Evolutionary conservation across 176 grass and related monocot genomes (phyloP).

Genomic region (Eremochloa ophiuroides): DNA sequence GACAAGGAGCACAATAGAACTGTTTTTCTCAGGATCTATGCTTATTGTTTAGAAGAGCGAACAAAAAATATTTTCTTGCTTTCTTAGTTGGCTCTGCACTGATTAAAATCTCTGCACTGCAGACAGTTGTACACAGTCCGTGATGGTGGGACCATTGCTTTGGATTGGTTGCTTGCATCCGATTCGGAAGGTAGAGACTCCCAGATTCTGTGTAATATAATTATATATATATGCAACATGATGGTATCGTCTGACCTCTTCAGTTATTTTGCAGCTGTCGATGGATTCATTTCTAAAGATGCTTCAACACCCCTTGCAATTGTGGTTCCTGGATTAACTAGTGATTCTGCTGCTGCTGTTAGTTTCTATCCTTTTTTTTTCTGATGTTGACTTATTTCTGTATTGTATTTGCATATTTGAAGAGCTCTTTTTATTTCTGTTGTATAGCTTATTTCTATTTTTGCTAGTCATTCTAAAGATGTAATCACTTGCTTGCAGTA

Average conservation of each 20-base stretch:
- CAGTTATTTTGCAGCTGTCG: slow-evolving; percentile 42
- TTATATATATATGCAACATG: slow-evolving; percentile 19
- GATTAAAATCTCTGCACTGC: slow-evolving; percentile 27
- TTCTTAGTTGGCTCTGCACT: slow-evolving; percentile 4
- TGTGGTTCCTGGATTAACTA: slow-evolving; percentile 85
- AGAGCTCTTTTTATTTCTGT: slow-evolving; percentile 14
- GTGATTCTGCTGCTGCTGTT: slow-evolving; percentile 90
- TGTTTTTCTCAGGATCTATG: slow-evolving; percentile 1
- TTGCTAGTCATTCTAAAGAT: slow-evolving; percentile 16
- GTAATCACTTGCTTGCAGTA: slow-evolving; percentile 58
- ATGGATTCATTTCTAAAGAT: slow-evolving; percentile 66
- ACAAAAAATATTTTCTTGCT: neutral
- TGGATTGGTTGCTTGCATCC: slow-evolving; percentile 76
- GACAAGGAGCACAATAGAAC: neutral
- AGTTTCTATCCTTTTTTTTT: slow-evolving; percentile 32
- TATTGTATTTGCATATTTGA: slow-evolving; percentile 12
- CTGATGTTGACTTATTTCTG: neutral
- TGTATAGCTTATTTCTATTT: slow-evolving; percentile 16
- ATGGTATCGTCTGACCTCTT: slow-evolving; percentile 32
- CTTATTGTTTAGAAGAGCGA: neutral
- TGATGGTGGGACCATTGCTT: slow-evolving; percentile 92
- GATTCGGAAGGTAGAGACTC: slow-evolving; percentile 44
- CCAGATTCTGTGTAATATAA: neutral
- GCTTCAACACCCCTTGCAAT: slow-evolving; percentile 68
- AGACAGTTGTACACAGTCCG: slow-evolving; percentile 74